These are phyloP conservation scores for Lentinula novae-zelandiae DNA, from an alignment of 1,284 basidiomycete genomes.

Conservation along the genomic window DNA sequence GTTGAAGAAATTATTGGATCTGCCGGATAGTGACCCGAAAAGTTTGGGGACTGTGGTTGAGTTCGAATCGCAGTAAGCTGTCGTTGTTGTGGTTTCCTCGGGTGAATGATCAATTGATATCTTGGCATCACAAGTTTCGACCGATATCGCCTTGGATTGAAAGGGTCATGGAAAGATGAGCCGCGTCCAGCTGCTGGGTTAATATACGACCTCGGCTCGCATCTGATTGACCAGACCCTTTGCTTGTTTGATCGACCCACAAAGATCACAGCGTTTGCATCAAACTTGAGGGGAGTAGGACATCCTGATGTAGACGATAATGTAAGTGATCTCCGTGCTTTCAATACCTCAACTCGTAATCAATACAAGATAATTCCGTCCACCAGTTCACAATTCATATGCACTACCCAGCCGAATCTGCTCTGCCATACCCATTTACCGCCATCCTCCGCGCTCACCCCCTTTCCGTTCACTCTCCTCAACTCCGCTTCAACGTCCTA, in stretches of 20 bases:
- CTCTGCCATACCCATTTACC: constrained; percentile 54
- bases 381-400: constrained; percentile 65
- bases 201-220: constrained; percentile 63
- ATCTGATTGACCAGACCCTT: constrained; percentile 77
- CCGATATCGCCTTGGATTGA: constrained; percentile 65
- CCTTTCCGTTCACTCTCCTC: constrained; percentile 61
- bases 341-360: background rate
- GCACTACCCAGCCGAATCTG: constrained; percentile 45
- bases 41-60: constrained; percentile 66
- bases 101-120: background rate
- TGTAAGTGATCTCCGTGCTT: constrained; percentile 33
- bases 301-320: constrained; percentile 64
- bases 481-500: constrained; percentile 67
- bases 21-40: constrained; percentile 46
- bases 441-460: constrained; percentile 68
- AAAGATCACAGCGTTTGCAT: constrained; percentile 64
- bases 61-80: constrained; percentile 68
- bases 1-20: constrained; percentile 59
- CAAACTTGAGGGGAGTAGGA: constrained; percentile 66
- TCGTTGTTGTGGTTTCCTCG: background rate
- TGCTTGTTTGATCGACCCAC: constrained; percentile 74
- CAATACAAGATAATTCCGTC: constrained; percentile 26
- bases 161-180: constrained; percentile 71
- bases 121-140: constrained; percentile 50
- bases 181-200: constrained; percentile 50